Base-by-base conservation (phyloP, 2,329 filamentous ascomycete genomes). In the Fusarium sp. region DNA sequence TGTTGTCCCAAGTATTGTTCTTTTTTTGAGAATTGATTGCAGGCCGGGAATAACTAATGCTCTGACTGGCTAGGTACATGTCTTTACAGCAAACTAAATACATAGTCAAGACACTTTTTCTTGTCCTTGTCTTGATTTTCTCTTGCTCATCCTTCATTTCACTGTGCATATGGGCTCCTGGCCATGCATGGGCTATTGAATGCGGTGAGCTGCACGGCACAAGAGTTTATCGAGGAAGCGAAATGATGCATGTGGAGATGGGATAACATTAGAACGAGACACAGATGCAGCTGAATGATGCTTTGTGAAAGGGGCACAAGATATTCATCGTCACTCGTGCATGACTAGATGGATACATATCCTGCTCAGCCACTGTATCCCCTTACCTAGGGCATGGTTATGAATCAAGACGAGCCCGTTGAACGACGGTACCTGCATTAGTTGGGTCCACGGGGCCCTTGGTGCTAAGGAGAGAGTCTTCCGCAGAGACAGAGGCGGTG, bases 341-440 rank as follows among this genome's bases (percentile, higher is more conserved):
- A 60, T 63, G 36, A 49, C 38, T 64, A 57, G 52, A 39, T 26
- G 41, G 12, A 38, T 19, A n/a, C 25, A 31, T 31, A 22, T 31
- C 15, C 11, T 43, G 51, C 44, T 61, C 42, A 61, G 52, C 58
- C 53, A 49, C 47, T 29, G 35, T 7, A 50, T 61, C 58, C 32
- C 49, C 41, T 66, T 68, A 41, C 40, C 50, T 61, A 53, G 47
- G 45, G 34, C 45, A 58, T 59, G 53, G 53, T 9, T 35, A 56
- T 51, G 58, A 64, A 58, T 65, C 58, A 65, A 53, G 62, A 40
- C n/a, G 31, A 38, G 32, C 36, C 32, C 13, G 31, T 43, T 31
- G 43, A 52, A 41, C 24, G 52, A 56, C 32, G 53, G 63, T 66
- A 66, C 63, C 63, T 65, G 63, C 63, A 65, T 66, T 65, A 65